Evolutionary conservation across 73 alveolate genomes (phyloP).

Genomic region (Loxodes magnus): DNA sequence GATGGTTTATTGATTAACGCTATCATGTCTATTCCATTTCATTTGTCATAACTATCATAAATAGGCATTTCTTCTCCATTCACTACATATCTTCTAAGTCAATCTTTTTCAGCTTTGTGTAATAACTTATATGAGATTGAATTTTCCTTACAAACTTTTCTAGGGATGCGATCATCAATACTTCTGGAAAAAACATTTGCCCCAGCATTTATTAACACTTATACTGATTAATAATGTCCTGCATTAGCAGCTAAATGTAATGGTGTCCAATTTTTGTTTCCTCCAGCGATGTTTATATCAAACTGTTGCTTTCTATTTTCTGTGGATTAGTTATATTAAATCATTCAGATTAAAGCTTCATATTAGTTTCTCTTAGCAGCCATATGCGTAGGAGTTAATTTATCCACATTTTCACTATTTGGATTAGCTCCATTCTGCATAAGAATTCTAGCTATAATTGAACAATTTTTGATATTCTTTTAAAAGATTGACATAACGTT

Average conservation of each 20-base stretch:
- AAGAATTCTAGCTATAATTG: slow-evolving; percentile 44
- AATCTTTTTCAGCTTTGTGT: slow-evolving; percentile 11
- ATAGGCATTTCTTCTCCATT: too few relatives aligned
- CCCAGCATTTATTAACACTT: slow-evolving; percentile 52
- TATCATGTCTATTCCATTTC: too few relatives aligned
- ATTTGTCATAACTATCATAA: too few relatives aligned
- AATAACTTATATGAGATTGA: neutral
- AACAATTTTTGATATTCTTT: slow-evolving; percentile 19
- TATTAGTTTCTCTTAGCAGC: slow-evolving; percentile 34
- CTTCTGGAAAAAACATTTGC: slow-evolving; percentile 66
- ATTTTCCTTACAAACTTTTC: slow-evolving; percentile 37
- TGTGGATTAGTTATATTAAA: slow-evolving; percentile 13
- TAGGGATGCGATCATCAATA: slow-evolving; percentile 62
- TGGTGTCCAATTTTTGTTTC: slow-evolving; percentile 30
- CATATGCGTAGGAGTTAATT: slow-evolving; percentile 37
- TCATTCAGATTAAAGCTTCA: slow-evolving; percentile 28
- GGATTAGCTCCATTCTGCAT: slow-evolving; percentile 50
- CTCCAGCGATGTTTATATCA: slow-evolving; percentile 32
- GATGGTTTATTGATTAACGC: too few relatives aligned
- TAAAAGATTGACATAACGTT: slow-evolving; percentile 30
- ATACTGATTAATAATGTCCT: slow-evolving; percentile 36
- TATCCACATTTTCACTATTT: slow-evolving; percentile 22
- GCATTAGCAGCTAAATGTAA: slow-evolving; percentile 46
- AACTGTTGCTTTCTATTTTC: slow-evolving; percentile 18
- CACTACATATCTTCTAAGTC: too few relatives aligned